phyloP scores from a whole-genome alignment of 345 rosid genomes.

The Eucalyptus viminalis region DNA sequence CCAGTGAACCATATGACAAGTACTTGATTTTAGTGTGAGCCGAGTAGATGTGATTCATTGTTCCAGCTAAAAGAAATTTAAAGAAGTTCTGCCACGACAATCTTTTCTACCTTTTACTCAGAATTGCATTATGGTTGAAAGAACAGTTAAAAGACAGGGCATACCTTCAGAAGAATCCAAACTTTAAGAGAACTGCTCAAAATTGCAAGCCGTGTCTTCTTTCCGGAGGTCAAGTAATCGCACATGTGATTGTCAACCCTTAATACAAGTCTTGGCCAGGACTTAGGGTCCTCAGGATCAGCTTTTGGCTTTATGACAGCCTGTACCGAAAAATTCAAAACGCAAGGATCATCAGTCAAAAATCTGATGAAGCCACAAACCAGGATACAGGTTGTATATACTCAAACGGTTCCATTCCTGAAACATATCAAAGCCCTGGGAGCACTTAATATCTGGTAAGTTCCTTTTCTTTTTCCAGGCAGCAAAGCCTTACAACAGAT shows the following conservation, averaged over 20 bases:
- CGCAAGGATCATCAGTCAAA: neutral
- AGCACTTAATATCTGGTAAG: neutral
- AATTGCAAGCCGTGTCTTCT: slow-evolving; percentile 70
- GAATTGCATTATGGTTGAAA: neutral
- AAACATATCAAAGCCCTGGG: neutral
- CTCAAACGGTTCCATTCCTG: neutral
- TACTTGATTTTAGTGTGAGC: neutral
- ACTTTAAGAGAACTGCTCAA: slow-evolving; percentile 92
- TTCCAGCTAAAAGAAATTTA: neutral
- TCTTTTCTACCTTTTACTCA: neutral
- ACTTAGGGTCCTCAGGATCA: slow-evolving; percentile 58
- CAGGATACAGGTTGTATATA: neutral
- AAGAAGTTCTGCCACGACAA: neutral
- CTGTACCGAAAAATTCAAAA: slow-evolving; percentile 14
- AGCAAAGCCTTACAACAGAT: neutral
- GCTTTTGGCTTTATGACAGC: slow-evolving; percentile 50
- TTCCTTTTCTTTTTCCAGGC: neutral
- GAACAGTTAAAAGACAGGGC: neutral
- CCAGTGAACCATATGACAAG: neutral
- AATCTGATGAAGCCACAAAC: neutral
- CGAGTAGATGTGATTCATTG: neutral
- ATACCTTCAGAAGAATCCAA: slow-evolving; percentile 90
- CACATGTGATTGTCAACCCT: slow-evolving; percentile 89
- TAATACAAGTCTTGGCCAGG: slow-evolving; percentile 80
- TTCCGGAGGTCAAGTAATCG: slow-evolving; percentile 69